Percentiles rank a stretch among this genome's conserved stretches.
Conservation (phyloP, 441 rosid genomes). For the Brassica balearica region DNA sequence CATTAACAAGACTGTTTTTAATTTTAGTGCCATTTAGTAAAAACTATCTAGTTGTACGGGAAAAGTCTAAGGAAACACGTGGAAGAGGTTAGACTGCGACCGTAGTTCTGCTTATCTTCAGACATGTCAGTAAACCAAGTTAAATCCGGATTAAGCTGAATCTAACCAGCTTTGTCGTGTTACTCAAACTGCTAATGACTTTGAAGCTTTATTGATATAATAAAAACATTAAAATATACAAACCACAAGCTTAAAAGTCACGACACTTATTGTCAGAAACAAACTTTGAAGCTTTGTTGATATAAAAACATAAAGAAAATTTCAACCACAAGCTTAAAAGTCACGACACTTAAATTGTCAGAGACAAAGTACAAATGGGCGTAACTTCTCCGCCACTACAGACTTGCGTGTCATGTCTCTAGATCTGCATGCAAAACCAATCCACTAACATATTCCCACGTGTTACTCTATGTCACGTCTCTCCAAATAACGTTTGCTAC, state of each 20-base stretch:
- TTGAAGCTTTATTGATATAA: neutral
- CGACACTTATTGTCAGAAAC: neutral
- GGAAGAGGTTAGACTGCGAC: neutral
- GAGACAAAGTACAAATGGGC: slow-evolving; percentile 2
- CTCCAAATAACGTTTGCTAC: neutral
- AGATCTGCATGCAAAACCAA: neutral
- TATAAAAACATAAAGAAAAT: neutral
- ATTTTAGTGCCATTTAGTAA: no score
- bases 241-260: neutral
- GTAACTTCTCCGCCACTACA: slow-evolving; percentile 3
- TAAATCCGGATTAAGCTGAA: neutral
- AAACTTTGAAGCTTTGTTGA: neutral
- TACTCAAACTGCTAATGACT: neutral
- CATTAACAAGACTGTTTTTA: no score
- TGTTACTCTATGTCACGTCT: slow-evolving; percentile 1
- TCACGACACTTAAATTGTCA: neutral
- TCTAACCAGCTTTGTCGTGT: neutral
- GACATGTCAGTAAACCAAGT: neutral
- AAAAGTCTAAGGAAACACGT: neutral
- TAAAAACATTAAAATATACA: neutral
- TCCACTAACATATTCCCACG: neutral
- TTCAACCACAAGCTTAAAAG: slow-evolving; percentile 3
- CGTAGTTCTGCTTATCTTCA: neutral
- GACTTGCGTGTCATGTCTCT: slow-evolving; percentile 9
- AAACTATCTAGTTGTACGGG: neutral